phyloP scores from a whole-genome alignment of 768 basidiomycete species.

The Rhodocollybia butyracea region DNA sequence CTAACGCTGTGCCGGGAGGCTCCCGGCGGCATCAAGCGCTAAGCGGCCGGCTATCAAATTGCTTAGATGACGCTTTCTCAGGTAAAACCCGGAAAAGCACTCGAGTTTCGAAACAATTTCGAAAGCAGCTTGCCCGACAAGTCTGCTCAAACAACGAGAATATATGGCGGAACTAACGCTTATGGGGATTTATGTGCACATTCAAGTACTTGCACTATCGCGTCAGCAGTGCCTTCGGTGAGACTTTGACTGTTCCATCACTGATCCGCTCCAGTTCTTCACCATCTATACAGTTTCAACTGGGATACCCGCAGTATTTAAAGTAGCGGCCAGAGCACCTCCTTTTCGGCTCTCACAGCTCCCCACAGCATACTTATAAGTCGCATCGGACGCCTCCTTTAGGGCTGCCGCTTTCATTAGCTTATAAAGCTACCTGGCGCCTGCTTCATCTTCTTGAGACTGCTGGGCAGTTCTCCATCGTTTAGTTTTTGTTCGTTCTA shows the following conservation, averaged over 20 bases:
- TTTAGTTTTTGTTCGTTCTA: not conserved
- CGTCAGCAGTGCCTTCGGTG: not conserved
- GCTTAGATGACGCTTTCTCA: too few species aligned
- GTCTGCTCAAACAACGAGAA: too few species aligned
- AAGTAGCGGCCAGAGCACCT: too few species aligned
- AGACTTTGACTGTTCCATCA: constrained; percentile 1
- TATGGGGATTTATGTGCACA: too few species aligned
- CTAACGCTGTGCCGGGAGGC: too few species aligned
- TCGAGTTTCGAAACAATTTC: not conserved
- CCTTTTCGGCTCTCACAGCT: too few species aligned
- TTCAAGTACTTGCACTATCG: too few species aligned
- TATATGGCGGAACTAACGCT: too few species aligned
- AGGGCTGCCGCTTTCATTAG: constrained; percentile 20
- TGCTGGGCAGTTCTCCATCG: constrained; percentile 6
- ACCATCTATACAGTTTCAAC: not conserved
- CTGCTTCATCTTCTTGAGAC: constrained; percentile 1
- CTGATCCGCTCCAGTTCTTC: not conserved
- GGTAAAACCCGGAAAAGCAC: too few species aligned
- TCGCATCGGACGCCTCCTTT: too few species aligned
- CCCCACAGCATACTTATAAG: too few species aligned
- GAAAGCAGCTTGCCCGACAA: not conserved
- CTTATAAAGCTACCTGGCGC: constrained; percentile 10
- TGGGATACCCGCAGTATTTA: not conserved
- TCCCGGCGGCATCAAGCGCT: not conserved
- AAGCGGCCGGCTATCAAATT: not conserved